Conservation (phyloP, 2,329 filamentous ascomycete species). For the Salinomyces thailandicus region DNA sequence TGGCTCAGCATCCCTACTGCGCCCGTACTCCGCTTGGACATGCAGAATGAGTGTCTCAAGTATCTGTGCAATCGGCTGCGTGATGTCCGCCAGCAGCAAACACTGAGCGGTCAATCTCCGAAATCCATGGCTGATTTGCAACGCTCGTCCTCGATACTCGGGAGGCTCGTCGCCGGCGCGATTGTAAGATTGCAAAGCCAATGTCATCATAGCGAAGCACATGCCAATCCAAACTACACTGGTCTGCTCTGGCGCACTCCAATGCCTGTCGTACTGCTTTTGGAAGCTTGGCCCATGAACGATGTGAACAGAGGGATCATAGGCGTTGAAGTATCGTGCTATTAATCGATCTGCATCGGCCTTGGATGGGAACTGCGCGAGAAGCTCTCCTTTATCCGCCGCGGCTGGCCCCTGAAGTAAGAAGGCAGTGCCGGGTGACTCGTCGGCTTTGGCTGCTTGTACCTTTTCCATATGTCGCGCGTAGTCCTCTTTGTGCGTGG, state of each 20-base stretch:
- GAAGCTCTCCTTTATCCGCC: constrained; percentile 64
- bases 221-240: constrained; percentile 69
- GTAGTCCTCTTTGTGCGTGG: constrained; percentile 75
- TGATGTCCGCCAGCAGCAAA: constrained; percentile 65
- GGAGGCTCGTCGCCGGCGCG: constrained; percentile 70
- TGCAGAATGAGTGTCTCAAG: constrained; percentile 71
- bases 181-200: constrained; percentile 69
- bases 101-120: constrained; percentile 67
- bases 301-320: constrained; percentile 50
- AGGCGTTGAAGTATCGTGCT: constrained; percentile 81
- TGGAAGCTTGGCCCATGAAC: constrained; percentile 68
- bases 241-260: constrained; percentile 62
- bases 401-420: constrained; percentile 63
- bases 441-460: constrained; percentile 51
- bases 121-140: constrained; percentile 44
- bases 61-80: constrained; percentile 61
- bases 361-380: constrained; percentile 69
- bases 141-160: constrained; percentile 60
- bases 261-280: constrained; percentile 56
- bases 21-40: constrained; percentile 63
- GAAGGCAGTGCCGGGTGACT: constrained; percentile 60
- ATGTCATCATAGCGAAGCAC: constrained; percentile 63
- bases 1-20: constrained; percentile 62
- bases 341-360: constrained; percentile 76
- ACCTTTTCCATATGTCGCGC: constrained; percentile 72